A percentile compares a stretch with the other conserved stretches of the same genome.
These are phyloP conservation scores for Pythium graminicola DNA, from an alignment of 352 stramenopile genomes.

Conservation along the genomic window DNA sequence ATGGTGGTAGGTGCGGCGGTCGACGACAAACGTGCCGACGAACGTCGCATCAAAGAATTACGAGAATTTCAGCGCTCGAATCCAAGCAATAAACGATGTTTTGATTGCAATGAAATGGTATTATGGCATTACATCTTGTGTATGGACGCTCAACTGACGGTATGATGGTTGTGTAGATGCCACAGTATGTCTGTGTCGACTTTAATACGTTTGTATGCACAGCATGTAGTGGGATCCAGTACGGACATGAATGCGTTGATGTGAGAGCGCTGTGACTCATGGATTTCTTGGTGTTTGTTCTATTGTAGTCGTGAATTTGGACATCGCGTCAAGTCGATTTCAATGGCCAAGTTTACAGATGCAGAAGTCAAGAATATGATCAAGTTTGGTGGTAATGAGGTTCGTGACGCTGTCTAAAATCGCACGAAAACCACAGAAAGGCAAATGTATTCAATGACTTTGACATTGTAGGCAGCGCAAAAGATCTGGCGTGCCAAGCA, in stretches of 20 bases:
- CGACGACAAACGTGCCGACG: slow-evolving; percentile 76
- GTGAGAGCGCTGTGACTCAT: too few species aligned
- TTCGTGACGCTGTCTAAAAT: slow-evolving; percentile 15
- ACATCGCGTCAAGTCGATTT: slow-evolving; percentile 92
- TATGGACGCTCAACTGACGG: background rate
- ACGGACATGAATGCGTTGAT: slow-evolving; percentile 21
- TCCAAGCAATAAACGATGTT: slow-evolving; percentile 74
- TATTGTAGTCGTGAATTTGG: slow-evolving; percentile 76
- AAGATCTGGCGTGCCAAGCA: slow-evolving; percentile 83
- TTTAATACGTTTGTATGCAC: slow-evolving; percentile 95
- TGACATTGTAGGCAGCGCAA: slow-evolving; percentile 46
- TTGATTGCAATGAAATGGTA: slow-evolving; percentile 90
- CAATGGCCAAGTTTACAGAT: slow-evolving; percentile 91
- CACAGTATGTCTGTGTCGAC: slow-evolving; percentile 89
- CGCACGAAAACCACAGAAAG: background rate
- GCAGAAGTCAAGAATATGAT: slow-evolving; percentile 87
- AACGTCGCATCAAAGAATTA: slow-evolving; percentile 77
- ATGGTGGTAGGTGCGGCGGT: slow-evolving; percentile 28
- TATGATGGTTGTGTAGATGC: slow-evolving; percentile 48
- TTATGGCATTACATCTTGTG: background rate
- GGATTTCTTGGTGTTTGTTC: background rate
- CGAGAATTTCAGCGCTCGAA: slow-evolving; percentile 79
- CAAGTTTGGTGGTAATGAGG: slow-evolving; percentile 86
- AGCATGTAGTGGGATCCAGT: slow-evolving; percentile 91
- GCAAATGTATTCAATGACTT: background rate